phyloP scores from a whole-genome alignment of 768 basidiomycete species.

The Exidia glandulosa region DNA sequence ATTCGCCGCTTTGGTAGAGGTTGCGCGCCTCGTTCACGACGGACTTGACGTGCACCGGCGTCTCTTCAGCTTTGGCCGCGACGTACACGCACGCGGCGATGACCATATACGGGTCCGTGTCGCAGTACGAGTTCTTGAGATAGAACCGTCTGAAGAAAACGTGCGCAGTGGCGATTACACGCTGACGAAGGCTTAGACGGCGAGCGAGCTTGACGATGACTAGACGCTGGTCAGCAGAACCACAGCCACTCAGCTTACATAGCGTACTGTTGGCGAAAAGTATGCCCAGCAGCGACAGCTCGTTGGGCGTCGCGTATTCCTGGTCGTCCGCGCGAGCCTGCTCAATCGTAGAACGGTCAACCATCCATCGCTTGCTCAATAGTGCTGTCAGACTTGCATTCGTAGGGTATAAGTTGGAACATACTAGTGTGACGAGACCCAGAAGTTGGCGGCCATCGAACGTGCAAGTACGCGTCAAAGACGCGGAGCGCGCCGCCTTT shows the following conservation, averaged over 20 bases:
- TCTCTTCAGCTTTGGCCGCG: slow-evolving; percentile 95
- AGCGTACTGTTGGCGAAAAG: slow-evolving; percentile 74
- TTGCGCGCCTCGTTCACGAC: slow-evolving; percentile 74
- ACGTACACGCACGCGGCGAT: slow-evolving; percentile 91
- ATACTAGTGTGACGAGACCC: slow-evolving; percentile 85
- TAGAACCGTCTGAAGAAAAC: slow-evolving; percentile 97
- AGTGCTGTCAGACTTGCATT: slow-evolving; percentile 6
- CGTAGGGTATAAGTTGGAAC: slow-evolving; percentile 17
- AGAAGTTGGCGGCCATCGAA: slow-evolving; percentile 81
- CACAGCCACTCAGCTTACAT: slow-evolving; percentile 12
- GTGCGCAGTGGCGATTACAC: slow-evolving; percentile 87
- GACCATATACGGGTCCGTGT: slow-evolving; percentile 91
- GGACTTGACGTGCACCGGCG: slow-evolving; percentile 87
- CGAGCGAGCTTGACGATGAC: slow-evolving; percentile 83
- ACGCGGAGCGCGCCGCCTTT: neutral
- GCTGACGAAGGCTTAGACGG: slow-evolving; percentile 71
- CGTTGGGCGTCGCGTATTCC: slow-evolving; percentile 66
- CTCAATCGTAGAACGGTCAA: slow-evolving; percentile 65
- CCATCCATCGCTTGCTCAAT: slow-evolving; percentile 79
- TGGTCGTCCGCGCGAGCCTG: slow-evolving; percentile 71
- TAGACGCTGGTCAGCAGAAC: slow-evolving; percentile 17
- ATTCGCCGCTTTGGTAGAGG: slow-evolving; percentile 61
- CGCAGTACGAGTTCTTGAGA: slow-evolving; percentile 88
- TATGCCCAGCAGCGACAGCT: slow-evolving; percentile 71
- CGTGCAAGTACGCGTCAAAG: neutral